A percentile compares a stretch with the other conserved stretches of the same genome.
Conservation (phyloP, 441 rosid species). For the Metrosideros polymorpha region DNA sequence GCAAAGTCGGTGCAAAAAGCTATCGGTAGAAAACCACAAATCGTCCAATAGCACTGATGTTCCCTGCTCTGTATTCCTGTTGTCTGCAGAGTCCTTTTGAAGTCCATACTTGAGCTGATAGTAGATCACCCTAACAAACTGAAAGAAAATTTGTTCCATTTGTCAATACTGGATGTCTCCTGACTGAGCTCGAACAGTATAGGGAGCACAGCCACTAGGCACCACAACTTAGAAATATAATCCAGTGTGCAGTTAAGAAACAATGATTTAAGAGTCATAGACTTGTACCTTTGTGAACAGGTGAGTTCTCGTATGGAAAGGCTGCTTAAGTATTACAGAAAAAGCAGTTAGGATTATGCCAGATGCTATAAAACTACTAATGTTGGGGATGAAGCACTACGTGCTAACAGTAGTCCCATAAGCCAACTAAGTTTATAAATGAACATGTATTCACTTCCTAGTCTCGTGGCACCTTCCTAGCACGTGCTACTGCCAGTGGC, state of each 20-base stretch:
- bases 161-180: neutral
- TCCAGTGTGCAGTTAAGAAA: neutral
- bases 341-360: neutral
- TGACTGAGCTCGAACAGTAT: neutral
- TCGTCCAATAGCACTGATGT: conserved; percentile 56
- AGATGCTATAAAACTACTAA: neutral
- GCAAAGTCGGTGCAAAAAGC: conserved; percentile 69
- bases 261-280: neutral
- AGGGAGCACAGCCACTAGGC: neutral
- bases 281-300: conserved; percentile 64
- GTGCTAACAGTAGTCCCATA: neutral
- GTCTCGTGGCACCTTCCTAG: neutral
- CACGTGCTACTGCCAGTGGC: neutral
- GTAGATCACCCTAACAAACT: conserved; percentile 79
- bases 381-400: neutral
- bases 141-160: neutral
- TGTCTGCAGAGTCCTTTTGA: conserved; percentile 39
- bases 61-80: conserved; percentile 31
- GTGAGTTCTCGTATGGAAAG: conserved; percentile 68
- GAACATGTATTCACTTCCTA: neutral
- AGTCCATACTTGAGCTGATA: conserved; percentile 85
- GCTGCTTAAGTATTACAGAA: conserved; percentile 32
- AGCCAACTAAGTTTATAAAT: neutral
- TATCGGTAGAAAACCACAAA: conserved; percentile 73
- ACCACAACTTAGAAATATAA: neutral